A percentile compares a stretch with the other conserved stretches of the same genome.
Conservation (phyloP, 768 basidiomycete species). For the Suillus bovinus region DNA sequence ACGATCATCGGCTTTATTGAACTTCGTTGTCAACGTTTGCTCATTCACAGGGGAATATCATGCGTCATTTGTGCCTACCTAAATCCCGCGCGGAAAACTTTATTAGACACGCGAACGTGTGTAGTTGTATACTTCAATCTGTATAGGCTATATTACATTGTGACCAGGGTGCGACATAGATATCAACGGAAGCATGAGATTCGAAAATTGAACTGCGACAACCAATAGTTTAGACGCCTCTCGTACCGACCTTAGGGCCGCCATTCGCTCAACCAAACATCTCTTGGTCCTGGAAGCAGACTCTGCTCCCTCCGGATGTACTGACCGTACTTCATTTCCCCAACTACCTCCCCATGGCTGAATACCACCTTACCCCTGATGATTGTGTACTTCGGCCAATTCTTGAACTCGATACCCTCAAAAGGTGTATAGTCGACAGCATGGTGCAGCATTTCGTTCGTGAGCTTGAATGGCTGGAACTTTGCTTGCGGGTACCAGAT, state of each 20-base stretch:
- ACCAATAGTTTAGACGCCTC: not conserved
- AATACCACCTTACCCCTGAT: conserved; percentile 21
- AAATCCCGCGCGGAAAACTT: too few species aligned
- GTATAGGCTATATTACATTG: not conserved
- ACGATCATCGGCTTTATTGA: too few species aligned
- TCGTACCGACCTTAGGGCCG: conserved; percentile 1
- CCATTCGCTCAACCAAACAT: conserved; percentile 15
- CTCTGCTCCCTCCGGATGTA: conserved; percentile 15
- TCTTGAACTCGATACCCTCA: conserved; percentile 32
- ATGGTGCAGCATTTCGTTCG: conserved; percentile 29
- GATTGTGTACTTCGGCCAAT: conserved; percentile 34
- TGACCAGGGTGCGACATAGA: conserved; percentile 3
- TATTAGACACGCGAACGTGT: too few species aligned
- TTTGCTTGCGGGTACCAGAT: conserved; percentile 25
- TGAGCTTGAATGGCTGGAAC: conserved; percentile 18
- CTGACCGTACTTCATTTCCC: conserved; percentile 15
- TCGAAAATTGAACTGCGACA: conserved; percentile 23
- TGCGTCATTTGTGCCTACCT: too few species aligned
- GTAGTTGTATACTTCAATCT: too few species aligned
- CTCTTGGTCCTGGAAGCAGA: conserved; percentile 13
- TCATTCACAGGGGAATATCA: too few species aligned
- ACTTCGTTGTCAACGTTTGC: too few species aligned
- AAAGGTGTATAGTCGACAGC: conserved; percentile 36
- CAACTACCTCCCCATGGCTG: conserved; percentile 18
- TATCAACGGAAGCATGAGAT: conserved; percentile 29